Evolutionary conservation across 1,284 basidiomycete species (phyloP).

Genomic region (Lignosus rhinocerotis): DNA sequence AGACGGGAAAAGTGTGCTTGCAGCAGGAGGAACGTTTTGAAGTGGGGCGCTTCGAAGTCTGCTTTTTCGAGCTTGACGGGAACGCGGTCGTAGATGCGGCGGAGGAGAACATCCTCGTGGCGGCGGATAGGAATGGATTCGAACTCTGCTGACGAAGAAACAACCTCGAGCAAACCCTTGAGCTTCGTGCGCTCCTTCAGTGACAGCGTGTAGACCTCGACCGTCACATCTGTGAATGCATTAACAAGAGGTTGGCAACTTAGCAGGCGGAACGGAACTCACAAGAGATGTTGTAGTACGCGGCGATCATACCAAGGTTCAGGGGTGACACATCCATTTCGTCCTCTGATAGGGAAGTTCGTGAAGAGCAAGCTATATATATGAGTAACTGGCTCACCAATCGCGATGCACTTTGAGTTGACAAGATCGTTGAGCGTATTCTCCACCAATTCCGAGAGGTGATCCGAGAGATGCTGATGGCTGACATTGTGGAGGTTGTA

Average conservation of each 20-base stretch:
- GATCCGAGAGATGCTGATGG: conserved; percentile 91
- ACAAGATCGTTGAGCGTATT: conserved; percentile 90
- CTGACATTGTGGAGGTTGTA: conserved; percentile 94
- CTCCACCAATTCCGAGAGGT: conserved; percentile 95
- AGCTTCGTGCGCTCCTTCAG: conserved; percentile 97
- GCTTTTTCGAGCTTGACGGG: conserved; percentile 89
- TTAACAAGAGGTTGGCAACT: conserved; percentile 11
- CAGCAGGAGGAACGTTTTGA: conserved; percentile 96
- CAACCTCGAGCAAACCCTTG: conserved; percentile 94
- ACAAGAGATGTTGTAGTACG: conserved; percentile 91
- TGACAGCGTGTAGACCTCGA: conserved; percentile 96
- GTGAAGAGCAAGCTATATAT: background rate
- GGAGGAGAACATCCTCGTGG: conserved; percentile 81
- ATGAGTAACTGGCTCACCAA: conserved; percentile 51
- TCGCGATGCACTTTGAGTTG: conserved; percentile 92
- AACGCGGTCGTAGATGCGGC: conserved; percentile 94
- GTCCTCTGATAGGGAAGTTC: conserved; percentile 57
- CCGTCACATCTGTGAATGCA: conserved; percentile 75
- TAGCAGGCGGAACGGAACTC: conserved; percentile 27
- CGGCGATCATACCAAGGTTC: conserved; percentile 95
- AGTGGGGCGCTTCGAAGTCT: conserved; percentile 93
- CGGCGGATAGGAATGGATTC: conserved; percentile 93
- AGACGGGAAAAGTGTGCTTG: conserved; percentile 97
- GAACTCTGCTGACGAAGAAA: conserved; percentile 95
- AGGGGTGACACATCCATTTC: conserved; percentile 92